phyloP scores from a whole-genome alignment of 106 monocot species.

The Dioscorea alata region DNA sequence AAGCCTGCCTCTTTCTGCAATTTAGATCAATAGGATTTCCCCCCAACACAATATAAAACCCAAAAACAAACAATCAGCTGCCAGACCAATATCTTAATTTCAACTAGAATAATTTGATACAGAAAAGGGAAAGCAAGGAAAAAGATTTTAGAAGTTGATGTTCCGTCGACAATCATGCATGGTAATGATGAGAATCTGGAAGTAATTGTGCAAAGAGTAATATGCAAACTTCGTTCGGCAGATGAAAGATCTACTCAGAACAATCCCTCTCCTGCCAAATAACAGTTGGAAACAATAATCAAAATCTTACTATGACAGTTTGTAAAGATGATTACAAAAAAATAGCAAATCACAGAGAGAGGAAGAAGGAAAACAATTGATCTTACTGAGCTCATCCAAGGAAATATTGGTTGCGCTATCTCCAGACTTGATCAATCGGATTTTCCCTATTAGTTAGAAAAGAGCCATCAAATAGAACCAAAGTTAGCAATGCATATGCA shows the following conservation, averaged over 20 bases:
- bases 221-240: too few relatives aligned
- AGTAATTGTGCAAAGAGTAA: too few relatives aligned
- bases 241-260: not conserved
- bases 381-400: constrained; percentile 66
- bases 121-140: too few relatives aligned
- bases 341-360: not conserved
- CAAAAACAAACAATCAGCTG: too few relatives aligned
- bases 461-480: not conserved
- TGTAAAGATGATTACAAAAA: not conserved
- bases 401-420: constrained; percentile 38
- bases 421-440: constrained; percentile 68
- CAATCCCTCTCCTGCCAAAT: not conserved
- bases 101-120: too few relatives aligned
- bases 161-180: too few relatives aligned
- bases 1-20: too few relatives aligned
- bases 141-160: too few relatives aligned
- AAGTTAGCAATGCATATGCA: not conserved
- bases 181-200: too few relatives aligned
- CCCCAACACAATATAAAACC: too few relatives aligned
- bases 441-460: constrained; percentile 35
- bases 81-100: too few relatives aligned
- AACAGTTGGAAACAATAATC: not conserved
- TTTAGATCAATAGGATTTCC: too few relatives aligned
- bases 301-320: not conserved
- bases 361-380: not conserved